These are phyloP conservation scores for Coffea canephora DNA, from an alignment of 257 asterid genomes.

Conservation along the genomic window DNA sequence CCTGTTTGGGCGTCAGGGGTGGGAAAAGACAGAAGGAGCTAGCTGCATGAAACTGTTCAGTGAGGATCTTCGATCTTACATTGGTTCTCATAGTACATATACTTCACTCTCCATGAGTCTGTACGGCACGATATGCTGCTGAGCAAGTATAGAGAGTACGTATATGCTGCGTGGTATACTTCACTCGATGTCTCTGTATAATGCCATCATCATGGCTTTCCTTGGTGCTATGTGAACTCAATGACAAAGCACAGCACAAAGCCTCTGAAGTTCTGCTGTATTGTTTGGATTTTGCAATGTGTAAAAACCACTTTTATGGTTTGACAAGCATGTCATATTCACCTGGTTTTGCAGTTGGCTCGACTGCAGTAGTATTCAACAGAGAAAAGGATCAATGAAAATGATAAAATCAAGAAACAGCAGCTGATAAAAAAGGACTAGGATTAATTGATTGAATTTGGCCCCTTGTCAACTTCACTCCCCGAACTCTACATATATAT, in stretches of 20 bases:
- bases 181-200: background rate
- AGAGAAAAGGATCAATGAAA: background rate
- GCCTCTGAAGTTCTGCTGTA: constrained; percentile 42
- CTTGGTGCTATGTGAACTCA: constrained; percentile 15
- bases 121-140: no score
- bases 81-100: background rate
- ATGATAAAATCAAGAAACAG: background rate
- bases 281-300: constrained; percentile 23
- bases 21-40: background rate
- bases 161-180: background rate
- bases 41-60: constrained; percentile 1
- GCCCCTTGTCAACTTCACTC: no score
- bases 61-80: background rate
- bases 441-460: no score
- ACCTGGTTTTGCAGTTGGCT: constrained; percentile 39
- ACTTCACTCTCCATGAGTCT: no score
- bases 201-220: background rate
- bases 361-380: constrained; percentile 36
- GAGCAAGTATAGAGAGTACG: no score
- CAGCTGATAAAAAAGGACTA: no score
- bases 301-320: constrained; percentile 46
- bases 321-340: constrained; percentile 59
- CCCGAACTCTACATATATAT: no score
- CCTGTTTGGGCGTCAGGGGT: background rate
- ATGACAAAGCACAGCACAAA: constrained; percentile 62